These are phyloP conservation scores for Hypoxylon rickii DNA, from an alignment of 495 filamentous ascomycete species.

Conservation along the genomic window DNA sequence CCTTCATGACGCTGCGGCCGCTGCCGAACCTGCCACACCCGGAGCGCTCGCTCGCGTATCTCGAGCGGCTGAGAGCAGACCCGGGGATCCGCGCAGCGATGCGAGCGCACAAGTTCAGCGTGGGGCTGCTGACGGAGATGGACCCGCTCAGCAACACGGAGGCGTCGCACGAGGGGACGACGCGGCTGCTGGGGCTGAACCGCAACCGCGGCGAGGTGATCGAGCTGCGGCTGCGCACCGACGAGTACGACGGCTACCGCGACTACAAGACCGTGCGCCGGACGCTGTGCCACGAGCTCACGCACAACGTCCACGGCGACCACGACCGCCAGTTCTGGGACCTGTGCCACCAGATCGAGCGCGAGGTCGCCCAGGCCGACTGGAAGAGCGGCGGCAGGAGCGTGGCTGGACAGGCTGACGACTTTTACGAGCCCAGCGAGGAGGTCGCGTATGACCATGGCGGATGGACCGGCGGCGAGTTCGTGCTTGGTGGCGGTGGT, in stretches of 20 bases:
- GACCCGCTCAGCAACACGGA: slow-evolving; percentile 80
- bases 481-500: slow-evolving; percentile 70
- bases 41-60: slow-evolving; percentile 66
- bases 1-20: slow-evolving; percentile 77
- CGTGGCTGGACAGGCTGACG: slow-evolving; percentile 65
- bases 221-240: slow-evolving; percentile 85
- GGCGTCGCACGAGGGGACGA: slow-evolving; percentile 63
- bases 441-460: slow-evolving; percentile 72
- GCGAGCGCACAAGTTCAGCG: slow-evolving; percentile 80
- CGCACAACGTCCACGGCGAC: slow-evolving; percentile 83
- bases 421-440: slow-evolving; percentile 67
- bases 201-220: slow-evolving; percentile 88
- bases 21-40: slow-evolving; percentile 80
- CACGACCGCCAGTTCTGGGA: slow-evolving; percentile 92
- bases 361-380: slow-evolving; percentile 79
- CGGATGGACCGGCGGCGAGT: slow-evolving; percentile 88
- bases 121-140: slow-evolving; percentile 94
- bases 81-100: slow-evolving; percentile 84
- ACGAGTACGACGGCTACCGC: slow-evolving; percentile 91
- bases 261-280: slow-evolving; percentile 89
- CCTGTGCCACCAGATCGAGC: slow-evolving; percentile 81
- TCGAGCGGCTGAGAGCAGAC: slow-evolving; percentile 78
- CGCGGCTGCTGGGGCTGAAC: slow-evolving; percentile 84
- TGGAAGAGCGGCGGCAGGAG: slow-evolving; percentile 69
- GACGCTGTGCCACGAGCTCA: slow-evolving; percentile 92